Conservation (phyloP, 139 green algal genomes). For the Coelastrella sp. region DNA sequence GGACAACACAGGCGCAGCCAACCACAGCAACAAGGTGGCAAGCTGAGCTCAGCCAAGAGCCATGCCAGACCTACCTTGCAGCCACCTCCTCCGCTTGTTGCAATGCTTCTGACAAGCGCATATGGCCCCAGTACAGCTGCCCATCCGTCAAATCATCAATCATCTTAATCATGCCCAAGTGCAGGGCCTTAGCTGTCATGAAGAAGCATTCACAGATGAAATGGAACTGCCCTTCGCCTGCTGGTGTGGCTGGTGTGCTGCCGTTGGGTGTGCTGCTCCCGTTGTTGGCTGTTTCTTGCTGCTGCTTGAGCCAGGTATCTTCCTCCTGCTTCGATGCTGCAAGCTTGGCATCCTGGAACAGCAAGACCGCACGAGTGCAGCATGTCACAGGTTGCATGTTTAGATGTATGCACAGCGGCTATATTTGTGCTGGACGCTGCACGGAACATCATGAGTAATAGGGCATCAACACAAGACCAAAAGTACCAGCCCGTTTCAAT, state of each 20-base stretch:
- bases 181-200: constrained; percentile 84
- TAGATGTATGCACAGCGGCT: too few relatives aligned
- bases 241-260: not conserved
- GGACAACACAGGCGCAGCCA: too few relatives aligned
- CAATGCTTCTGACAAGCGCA: not conserved
- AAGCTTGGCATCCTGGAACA: constrained; percentile 73
- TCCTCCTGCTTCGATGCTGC: constrained; percentile 68
- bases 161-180: constrained; percentile 82
- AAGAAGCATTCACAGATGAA: constrained; percentile 99
- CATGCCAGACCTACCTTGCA: too few relatives aligned
- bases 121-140: not conserved
- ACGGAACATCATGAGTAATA: too few relatives aligned
- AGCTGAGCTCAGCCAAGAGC: too few relatives aligned
- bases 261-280: not conserved
- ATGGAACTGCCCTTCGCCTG: constrained; percentile 68
- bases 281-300: constrained; percentile 35
- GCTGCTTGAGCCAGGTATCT: constrained; percentile 55
- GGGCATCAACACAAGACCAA: too few relatives aligned
- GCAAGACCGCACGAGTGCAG: too few relatives aligned
- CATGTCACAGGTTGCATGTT: too few relatives aligned
- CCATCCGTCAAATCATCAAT: constrained; percentile 43
- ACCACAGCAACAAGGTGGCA: too few relatives aligned
- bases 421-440: too few relatives aligned
- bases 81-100: not conserved
- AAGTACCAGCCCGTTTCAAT: too few relatives aligned